These are phyloP conservation scores for Verticillium longisporum DNA, from an alignment of 2,329 filamentous ascomycete genomes.

Conservation along the genomic window DNA sequence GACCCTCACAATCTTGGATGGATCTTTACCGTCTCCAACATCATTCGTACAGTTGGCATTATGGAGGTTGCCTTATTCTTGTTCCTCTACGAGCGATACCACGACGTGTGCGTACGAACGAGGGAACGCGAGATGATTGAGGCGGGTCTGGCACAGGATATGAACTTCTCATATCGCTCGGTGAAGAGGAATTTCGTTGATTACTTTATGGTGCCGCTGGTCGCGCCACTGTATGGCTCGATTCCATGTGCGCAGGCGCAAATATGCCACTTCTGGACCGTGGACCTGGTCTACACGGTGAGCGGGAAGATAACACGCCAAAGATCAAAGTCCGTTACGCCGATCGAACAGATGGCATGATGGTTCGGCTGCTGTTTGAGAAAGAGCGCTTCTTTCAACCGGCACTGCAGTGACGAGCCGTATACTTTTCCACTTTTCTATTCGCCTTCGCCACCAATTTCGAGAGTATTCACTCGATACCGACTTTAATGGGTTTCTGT, in stretches of 20 bases:
- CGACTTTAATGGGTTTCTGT: conserved; percentile 9
- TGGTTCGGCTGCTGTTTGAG: conserved; percentile 13
- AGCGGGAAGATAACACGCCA: conserved; percentile 60
- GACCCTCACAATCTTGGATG: conserved; percentile 48
- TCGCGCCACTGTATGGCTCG: conserved; percentile 61
- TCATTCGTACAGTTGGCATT: conserved; percentile 55
- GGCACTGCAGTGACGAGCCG: not conserved
- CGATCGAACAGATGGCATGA: conserved; percentile 36
- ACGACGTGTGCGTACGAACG: conserved; percentile 50
- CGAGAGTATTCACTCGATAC: not conserved
- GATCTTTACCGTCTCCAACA: conserved; percentile 54
- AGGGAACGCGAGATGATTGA: conserved; percentile 61
- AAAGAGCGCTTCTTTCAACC: conserved; percentile 6
- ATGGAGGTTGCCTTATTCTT: conserved; percentile 57
- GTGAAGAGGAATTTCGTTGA: conserved; percentile 52
- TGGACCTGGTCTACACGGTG: conserved; percentile 63
- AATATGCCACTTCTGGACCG: conserved; percentile 63
- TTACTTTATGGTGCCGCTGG: conserved; percentile 58
- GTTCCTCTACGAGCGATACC: conserved; percentile 61
- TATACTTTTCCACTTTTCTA: not conserved
- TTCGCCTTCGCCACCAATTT: not conserved
- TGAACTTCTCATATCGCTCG: conserved; percentile 56
- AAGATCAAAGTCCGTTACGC: conserved; percentile 35
- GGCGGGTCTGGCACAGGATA: conserved; percentile 56
- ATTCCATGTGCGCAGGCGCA: conserved; percentile 63